Percentiles rank a stretch among this genome's conserved stretches.
phyloP scores from a whole-genome alignment of 805 yeast species.

The Pichia occidentalis region DNA sequence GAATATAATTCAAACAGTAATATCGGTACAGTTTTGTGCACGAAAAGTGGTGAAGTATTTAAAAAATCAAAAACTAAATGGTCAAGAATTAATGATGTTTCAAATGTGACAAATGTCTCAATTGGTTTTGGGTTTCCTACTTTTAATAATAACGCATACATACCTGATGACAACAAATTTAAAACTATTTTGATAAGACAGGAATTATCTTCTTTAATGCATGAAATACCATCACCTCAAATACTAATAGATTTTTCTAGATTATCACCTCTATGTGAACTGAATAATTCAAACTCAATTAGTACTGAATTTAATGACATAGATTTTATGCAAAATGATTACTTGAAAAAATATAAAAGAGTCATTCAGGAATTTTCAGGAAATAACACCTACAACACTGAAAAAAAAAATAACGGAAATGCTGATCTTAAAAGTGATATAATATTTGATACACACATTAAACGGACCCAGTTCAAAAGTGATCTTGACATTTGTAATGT shows the following conservation, averaged over 20 bases:
- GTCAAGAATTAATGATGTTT: constrained; percentile 35
- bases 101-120: constrained; percentile 26
- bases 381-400: too few species aligned
- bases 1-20: constrained; percentile 47
- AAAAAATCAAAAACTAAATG: constrained; percentile 24
- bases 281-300: neutral
- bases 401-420: neutral
- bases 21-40: constrained; percentile 46
- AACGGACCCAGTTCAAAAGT: neutral
- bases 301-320: neutral
- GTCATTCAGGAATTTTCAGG: too few species aligned
- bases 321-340: neutral
- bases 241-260: constrained; percentile 47
- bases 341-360: constrained; percentile 1
- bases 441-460: neutral
- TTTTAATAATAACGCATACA: neutral
- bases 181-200: constrained; percentile 65
- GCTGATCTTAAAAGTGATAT: neutral
- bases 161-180: constrained; percentile 46
- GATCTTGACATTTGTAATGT: too few species aligned
- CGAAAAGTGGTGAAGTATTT: constrained; percentile 64
- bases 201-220: constrained; percentile 53
- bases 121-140: constrained; percentile 12
- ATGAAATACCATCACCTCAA: constrained; percentile 41
- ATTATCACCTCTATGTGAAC: constrained; percentile 40